These are phyloP conservation scores for Cytospora paraplurivora DNA, from an alignment of 2,329 filamentous ascomycete species.

Conservation along the genomic window DNA sequence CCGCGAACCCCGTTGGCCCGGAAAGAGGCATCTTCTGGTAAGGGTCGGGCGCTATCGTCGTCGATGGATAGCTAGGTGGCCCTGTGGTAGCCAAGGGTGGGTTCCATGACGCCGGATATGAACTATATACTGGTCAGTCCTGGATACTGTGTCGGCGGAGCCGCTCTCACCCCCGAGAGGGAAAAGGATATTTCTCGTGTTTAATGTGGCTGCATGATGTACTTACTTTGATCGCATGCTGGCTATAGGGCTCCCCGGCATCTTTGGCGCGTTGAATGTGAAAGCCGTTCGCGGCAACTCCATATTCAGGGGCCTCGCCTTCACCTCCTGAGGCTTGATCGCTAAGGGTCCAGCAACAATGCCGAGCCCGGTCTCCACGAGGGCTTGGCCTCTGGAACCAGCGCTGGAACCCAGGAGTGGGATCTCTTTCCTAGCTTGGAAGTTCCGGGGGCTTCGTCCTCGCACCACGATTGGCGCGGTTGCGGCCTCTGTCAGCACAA, in stretches of 20 bases:
- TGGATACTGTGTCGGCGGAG: not conserved
- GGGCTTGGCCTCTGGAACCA: slow-evolving; percentile 74
- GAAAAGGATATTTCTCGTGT: not conserved
- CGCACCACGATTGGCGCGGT: slow-evolving; percentile 93
- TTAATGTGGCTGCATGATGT: not conserved
- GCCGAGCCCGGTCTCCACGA: slow-evolving; percentile 64
- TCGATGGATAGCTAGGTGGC: slow-evolving; percentile 51
- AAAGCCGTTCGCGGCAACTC: slow-evolving; percentile 60
- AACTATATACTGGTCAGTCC: slow-evolving; percentile 42
- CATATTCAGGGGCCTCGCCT: slow-evolving; percentile 54
- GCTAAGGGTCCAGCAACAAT: slow-evolving; percentile 60
- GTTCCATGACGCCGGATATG: slow-evolving; percentile 60
- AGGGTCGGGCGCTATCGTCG: slow-evolving; percentile 52
- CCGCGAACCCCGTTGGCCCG: slow-evolving; percentile 49
- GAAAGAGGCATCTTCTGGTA: slow-evolving; percentile 58
- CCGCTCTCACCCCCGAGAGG: not conserved
- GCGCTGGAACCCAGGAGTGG: slow-evolving; percentile 78
- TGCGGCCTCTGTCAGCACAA: slow-evolving; percentile 78
- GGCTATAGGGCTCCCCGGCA: slow-evolving; percentile 55
- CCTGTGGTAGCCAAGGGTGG: slow-evolving; percentile 52
- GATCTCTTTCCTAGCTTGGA: slow-evolving; percentile 90
- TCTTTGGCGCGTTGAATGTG: slow-evolving; percentile 60
- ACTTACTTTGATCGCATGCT: slow-evolving; percentile 61
- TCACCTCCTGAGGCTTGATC: slow-evolving; percentile 57
- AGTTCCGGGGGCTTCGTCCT: slow-evolving; percentile 90